phyloP scores from a whole-genome alignment of 108 stramenopile species.

The Skeletonema grethae region DNA sequence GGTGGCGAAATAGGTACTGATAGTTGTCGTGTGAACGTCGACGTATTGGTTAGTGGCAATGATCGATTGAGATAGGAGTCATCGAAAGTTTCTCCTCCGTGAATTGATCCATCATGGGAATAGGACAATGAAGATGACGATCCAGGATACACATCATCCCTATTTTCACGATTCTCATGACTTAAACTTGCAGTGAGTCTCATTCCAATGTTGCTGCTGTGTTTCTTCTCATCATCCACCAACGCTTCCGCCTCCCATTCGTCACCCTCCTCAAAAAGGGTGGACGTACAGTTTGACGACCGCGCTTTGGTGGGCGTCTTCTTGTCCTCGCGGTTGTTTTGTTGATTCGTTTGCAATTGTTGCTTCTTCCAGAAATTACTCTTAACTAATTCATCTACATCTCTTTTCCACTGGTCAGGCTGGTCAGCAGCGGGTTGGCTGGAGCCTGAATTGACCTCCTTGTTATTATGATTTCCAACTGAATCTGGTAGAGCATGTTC shows the following conservation, averaged over 20 bases:
- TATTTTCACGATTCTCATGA: neutral
- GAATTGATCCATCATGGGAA: neutral
- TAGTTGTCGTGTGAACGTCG: conserved; percentile 12
- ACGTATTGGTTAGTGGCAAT: neutral
- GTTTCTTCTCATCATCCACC: neutral
- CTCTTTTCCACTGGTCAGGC: conserved; percentile 27
- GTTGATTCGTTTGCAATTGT: too few relatives aligned
- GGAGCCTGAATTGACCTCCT: neutral
- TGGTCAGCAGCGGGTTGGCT: neutral
- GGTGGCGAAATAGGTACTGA: neutral
- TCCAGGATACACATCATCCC: neutral
- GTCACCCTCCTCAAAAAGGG: neutral
- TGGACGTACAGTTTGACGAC: neutral
- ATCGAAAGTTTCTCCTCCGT: neutral
- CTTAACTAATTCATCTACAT: conserved; percentile 46
- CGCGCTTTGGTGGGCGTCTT: neutral
- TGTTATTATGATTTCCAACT: neutral
- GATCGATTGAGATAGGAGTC: neutral
- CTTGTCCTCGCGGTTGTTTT: neutral
- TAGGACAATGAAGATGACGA: neutral
- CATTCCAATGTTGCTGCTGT: neutral
- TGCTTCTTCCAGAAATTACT: conserved; percentile 23
- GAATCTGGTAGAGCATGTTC: conserved; percentile 25
- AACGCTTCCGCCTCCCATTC: neutral
- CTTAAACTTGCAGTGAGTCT: neutral